Evolutionary conservation across 2,329 filamentous ascomycete genomes (phyloP), one percentile per base, ranked within the genome.

Genomic region (Neoascochyta sp.): DNA sequence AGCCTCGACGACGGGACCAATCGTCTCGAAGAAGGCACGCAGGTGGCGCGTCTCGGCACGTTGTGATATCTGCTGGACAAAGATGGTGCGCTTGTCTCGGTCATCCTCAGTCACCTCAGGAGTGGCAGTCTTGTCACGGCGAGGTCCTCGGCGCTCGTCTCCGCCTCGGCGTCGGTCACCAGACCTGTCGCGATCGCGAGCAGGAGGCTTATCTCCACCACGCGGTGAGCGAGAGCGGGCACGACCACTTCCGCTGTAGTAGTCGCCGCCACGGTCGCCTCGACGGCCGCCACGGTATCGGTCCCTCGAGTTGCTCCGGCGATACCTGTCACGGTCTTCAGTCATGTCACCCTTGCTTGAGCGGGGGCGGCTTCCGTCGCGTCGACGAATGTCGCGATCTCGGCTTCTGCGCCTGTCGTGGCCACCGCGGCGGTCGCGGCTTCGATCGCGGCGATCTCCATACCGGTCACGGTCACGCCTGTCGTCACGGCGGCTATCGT

Each of bases 1-100:
- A 28, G 92, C 92, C 64, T 96, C 92, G 53, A 92, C 93, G 32
- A 98, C 92, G 21, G 86, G 81, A 43, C 92, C 92, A 52, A 92
- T 84, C 66, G 90, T 89, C 63, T 95, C 87, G 58, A 98, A 98
- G 64, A 98, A 98, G 41, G 81, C 78, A 64, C 93, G 90, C 43
- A 98, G 74, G 64, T 96, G 88, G 57, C 87, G 88, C 33, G 86
- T 95, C 51, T 90, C 82, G 45, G 96, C 76, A 57, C 92, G 86
- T 48, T 89, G 89, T 49, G 92, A 92, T 59, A 98, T 83, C 68
- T 98, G 92, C 71, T 98, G 92, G 32, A 98, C 92, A 62, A 98
- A 98, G 37, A 98, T 87, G 36, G 93, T 98, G 54, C 92, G 85
- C 52, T 87, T 83, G 69, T 98, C 92, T 58, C 90, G 84, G 68